A percentile compares a stretch with the other conserved stretches of the same genome.
Conservation (phyloP, 192 early-diverging fungal genomes). For the Coemansia sp. region DNA sequence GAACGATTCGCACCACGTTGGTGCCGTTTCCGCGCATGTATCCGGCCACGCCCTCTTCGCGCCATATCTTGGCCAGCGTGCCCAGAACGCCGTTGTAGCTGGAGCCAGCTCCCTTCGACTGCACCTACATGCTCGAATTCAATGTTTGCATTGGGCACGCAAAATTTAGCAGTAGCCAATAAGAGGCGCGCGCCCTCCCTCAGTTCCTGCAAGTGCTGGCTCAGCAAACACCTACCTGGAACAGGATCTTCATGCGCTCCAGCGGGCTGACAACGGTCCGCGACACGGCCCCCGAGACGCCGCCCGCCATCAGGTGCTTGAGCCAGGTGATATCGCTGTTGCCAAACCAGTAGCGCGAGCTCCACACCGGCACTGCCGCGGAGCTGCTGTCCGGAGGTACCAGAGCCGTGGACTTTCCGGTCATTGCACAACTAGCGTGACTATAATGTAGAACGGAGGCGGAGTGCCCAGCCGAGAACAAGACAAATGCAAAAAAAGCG, state of each 20-base stretch:
- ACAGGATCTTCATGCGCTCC: slow-evolving; percentile 82
- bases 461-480: neutral
- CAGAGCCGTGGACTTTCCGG: slow-evolving; percentile 18
- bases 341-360: slow-evolving; percentile 54
- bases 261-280: slow-evolving; percentile 76
- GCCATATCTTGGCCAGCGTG: slow-evolving; percentile 75
- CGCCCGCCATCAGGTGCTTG: slow-evolving; percentile 74
- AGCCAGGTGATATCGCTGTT: slow-evolving; percentile 55
- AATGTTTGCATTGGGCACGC: neutral
- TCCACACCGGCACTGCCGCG: slow-evolving; percentile 26
- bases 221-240: slow-evolving; percentile 56
- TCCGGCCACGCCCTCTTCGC: slow-evolving; percentile 67
- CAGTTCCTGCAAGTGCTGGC: neutral
- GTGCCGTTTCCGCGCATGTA: slow-evolving; percentile 81
- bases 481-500: neutral
- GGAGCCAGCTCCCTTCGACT: slow-evolving; percentile 51
- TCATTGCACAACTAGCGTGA: neutral
- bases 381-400: slow-evolving; percentile 9
- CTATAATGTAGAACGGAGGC: neutral
- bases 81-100: slow-evolving; percentile 65
- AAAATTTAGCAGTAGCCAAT: slow-evolving; percentile 10
- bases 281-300: slow-evolving; percentile 71
- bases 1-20: slow-evolving; percentile 76
- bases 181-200: neutral
- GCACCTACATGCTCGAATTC: slow-evolving; percentile 38